Percentiles rank a stretch among this genome's conserved stretches.
Evolutionary conservation across 768 basidiomycete species (phyloP).

Genomic region (Podaxis sp.): DNA sequence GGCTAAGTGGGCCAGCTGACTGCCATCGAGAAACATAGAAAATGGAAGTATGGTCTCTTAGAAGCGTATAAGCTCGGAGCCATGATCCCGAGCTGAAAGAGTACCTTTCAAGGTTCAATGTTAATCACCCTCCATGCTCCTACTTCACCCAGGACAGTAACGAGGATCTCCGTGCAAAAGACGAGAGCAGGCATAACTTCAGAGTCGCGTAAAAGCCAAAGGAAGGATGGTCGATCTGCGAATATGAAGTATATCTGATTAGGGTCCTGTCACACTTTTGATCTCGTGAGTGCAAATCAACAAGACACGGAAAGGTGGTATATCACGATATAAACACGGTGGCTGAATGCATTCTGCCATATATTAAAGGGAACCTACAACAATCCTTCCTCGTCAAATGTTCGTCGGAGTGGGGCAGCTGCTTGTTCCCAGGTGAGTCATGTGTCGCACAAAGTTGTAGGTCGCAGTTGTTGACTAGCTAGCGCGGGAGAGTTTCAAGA

Average conservation of each 20-base stretch:
- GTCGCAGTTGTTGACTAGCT: not conserved
- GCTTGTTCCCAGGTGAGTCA: too few species aligned
- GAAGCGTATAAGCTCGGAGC: not conserved
- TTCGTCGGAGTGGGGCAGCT: not conserved
- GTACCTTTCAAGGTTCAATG: not conserved
- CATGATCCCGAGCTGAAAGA: not conserved
- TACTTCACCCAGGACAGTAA: not conserved
- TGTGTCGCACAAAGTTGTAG: too few species aligned
- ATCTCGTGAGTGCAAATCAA: not conserved
- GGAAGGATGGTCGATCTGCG: not conserved
- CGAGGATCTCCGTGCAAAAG: not conserved
- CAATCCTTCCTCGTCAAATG: not conserved
- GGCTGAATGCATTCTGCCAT: not conserved
- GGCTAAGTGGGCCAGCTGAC: not conserved
- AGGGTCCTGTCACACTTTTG: not conserved
- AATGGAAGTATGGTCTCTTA: not conserved
- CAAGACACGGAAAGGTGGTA: not conserved
- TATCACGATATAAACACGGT: not conserved
- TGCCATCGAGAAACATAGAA: not conserved
- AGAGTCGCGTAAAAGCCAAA: conserved; percentile 1
- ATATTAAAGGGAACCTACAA: not conserved
- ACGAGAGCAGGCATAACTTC: not conserved
- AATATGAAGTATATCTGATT: conserved; percentile 4
- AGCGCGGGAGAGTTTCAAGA: not conserved
- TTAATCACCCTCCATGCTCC: not conserved